These are phyloP conservation scores for Nemania sp. DNA, from an alignment of 2,329 filamentous ascomycete genomes.

Conservation along the genomic window DNA sequence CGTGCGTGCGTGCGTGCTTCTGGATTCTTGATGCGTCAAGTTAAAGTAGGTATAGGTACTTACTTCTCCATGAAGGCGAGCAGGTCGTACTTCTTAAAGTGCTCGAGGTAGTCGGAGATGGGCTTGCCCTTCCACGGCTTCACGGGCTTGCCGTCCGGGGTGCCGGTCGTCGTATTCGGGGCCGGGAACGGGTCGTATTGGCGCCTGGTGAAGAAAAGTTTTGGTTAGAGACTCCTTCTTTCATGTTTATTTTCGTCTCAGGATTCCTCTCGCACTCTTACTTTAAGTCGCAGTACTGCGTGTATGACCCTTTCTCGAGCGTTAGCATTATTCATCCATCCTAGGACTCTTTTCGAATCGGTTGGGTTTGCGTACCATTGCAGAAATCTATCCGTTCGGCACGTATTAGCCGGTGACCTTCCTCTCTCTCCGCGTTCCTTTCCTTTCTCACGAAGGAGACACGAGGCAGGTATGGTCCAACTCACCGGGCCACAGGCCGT, in stretches of 20 bases:
- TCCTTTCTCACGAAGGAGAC: neutral
- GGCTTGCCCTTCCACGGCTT: slow-evolving; percentile 61
- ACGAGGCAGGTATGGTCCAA: neutral
- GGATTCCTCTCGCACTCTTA: slow-evolving; percentile 25
- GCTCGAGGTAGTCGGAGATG: slow-evolving; percentile 62
- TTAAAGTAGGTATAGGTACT: too few species aligned
- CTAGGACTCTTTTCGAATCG: too few species aligned
- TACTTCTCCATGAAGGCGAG: slow-evolving; percentile 68
- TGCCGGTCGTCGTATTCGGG: slow-evolving; percentile 66
- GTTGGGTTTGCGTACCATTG: slow-evolving; percentile 41
- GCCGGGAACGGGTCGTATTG: slow-evolving; percentile 66
- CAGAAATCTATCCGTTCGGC: slow-evolving; percentile 46
- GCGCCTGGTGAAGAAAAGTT: slow-evolving; percentile 45
- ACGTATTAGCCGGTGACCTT: slow-evolving; percentile 4
- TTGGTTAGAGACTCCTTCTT: neutral
- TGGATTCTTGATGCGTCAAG: too few species aligned
- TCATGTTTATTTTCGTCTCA: neutral
- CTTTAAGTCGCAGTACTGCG: slow-evolving; percentile 68
- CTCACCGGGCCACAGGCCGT: slow-evolving; percentile 60
- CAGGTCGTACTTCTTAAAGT: slow-evolving; percentile 62
- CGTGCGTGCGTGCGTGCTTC: too few species aligned
- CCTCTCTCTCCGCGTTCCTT: too few species aligned
- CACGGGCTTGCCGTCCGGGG: slow-evolving; percentile 56
- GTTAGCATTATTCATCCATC: slow-evolving; percentile 39
- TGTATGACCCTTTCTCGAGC: slow-evolving; percentile 60